Percentiles rank a stretch among this genome's conserved stretches.
phyloP scores from a whole-genome alignment of 2,329 filamentous ascomycete species.

The Pezicula neosporulosa region DNA sequence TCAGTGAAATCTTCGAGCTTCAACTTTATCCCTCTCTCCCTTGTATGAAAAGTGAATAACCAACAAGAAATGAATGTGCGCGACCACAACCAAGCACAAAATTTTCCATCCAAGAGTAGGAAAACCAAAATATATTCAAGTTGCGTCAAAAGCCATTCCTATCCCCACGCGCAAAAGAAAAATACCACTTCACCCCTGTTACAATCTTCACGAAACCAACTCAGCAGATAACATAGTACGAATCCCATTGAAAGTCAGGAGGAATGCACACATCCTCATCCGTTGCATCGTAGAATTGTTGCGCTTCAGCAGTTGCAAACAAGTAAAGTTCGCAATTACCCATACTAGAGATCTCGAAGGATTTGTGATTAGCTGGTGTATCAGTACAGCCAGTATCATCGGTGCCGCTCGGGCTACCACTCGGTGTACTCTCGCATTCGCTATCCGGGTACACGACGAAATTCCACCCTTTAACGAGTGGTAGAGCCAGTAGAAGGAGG shows the following conservation, averaged over 20 bases:
- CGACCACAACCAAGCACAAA: no score
- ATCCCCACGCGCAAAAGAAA: neutral
- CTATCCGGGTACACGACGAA: neutral
- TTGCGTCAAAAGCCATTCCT: neutral
- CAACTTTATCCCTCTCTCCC: no score
- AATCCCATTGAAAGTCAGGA: neutral
- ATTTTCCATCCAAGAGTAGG: no score
- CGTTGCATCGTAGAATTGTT: neutral
- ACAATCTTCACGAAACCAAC: neutral
- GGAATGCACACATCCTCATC: neutral
- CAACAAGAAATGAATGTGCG: no score
- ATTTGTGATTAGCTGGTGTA: neutral
- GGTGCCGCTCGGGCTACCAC: neutral
- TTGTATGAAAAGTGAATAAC: no score
- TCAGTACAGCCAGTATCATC: neutral
- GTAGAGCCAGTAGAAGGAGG: neutral
- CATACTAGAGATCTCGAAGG: neutral
- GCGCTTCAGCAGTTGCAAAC: neutral
- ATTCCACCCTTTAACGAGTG: neutral
- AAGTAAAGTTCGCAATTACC: neutral
- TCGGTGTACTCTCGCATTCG: neutral
- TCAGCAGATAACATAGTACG: neutral
- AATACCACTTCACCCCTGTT: neutral
- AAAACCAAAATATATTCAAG: no score
- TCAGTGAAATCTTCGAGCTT: no score